A percentile compares a stretch with the other conserved stretches of the same genome.
phyloP scores from a whole-genome alignment of 2,329 filamentous ascomycete genomes.

The Lachnellula subtilissima region DNA sequence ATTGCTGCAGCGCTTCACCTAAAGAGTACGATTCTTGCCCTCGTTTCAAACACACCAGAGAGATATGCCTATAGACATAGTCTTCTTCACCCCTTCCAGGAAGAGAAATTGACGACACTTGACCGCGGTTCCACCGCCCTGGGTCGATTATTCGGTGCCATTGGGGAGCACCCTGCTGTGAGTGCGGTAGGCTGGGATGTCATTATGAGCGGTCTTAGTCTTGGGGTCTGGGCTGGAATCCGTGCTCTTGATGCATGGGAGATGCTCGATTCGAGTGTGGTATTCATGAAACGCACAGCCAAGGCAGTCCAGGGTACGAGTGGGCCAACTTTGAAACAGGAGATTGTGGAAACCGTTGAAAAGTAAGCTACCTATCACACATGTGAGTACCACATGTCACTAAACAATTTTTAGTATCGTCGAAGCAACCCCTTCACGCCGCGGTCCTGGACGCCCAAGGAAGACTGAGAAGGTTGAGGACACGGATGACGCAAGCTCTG shows the following conservation, averaged over 20 bases:
- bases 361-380: background rate
- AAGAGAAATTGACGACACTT: constrained; percentile 39
- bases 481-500: background rate
- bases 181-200: constrained; percentile 55
- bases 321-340: background rate
- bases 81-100: constrained; percentile 41
- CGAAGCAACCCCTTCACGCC: background rate
- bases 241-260: constrained; percentile 46
- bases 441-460: background rate
- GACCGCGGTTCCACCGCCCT: constrained; percentile 43
- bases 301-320: background rate
- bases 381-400: background rate
- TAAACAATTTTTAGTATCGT: background rate
- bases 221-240: constrained; percentile 55
- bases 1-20: constrained; percentile 42
- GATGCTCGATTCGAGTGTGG: constrained; percentile 40
- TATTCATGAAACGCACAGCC: constrained; percentile 17
- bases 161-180: constrained; percentile 54
- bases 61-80: constrained; percentile 46
- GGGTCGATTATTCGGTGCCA: constrained; percentile 43
- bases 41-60: constrained; percentile 44
- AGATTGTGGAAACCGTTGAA: background rate
- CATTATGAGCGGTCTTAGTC: constrained; percentile 47
- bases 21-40: constrained; percentile 38
- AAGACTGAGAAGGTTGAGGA: background rate